Evolutionary conservation across 2,329 filamentous ascomycete genomes (phyloP).

Genomic region (Sporothrix protearum): DNA sequence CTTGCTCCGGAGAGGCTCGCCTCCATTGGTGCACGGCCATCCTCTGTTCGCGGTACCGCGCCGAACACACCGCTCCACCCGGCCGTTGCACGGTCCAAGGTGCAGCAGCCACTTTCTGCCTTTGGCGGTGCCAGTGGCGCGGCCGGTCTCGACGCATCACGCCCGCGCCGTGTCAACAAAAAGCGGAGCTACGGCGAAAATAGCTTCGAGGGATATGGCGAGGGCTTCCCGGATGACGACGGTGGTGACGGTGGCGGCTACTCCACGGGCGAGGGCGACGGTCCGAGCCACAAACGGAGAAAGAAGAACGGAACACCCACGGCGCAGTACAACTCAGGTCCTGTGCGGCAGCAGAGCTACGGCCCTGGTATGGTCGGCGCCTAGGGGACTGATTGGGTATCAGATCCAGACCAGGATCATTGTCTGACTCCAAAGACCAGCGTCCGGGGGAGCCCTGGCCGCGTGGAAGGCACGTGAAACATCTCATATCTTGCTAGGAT

Average conservation of each 20-base stretch:
- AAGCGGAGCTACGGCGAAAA: conserved; percentile 73
- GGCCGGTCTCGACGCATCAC: conserved; percentile 40
- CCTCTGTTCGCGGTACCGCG: conserved; percentile 48
- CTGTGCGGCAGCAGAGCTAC: conserved; percentile 51
- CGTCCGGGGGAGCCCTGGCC: not conserved
- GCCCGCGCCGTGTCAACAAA: conserved; percentile 64
- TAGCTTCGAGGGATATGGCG: conserved; percentile 71
- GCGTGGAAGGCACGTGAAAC: not conserved
- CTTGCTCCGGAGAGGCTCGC: conserved; percentile 44
- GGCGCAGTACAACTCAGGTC: conserved; percentile 42
- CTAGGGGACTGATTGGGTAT: conserved; percentile 34
- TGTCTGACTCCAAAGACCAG: not conserved
- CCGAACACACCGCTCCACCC: conserved; percentile 50
- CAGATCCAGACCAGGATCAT: no score
- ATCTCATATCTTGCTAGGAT: not conserved
- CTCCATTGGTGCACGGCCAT: conserved; percentile 38
- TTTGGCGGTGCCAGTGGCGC: conserved; percentile 39
- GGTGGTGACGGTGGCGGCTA: conserved; percentile 56
- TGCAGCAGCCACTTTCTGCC: conserved; percentile 26
- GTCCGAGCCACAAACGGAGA: conserved; percentile 55
- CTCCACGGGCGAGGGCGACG: conserved; percentile 67
- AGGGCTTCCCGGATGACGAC: conserved; percentile 68
- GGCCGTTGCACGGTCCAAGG: conserved; percentile 40
- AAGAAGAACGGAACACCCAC: conserved; percentile 55
- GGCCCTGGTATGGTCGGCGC: conserved; percentile 57